Percentiles rank a stretch among this genome's conserved stretches.
These are phyloP conservation scores for Elsinoe arachidis DNA, from an alignment of 2,329 filamentous ascomycete genomes.

Conservation along the genomic window DNA sequence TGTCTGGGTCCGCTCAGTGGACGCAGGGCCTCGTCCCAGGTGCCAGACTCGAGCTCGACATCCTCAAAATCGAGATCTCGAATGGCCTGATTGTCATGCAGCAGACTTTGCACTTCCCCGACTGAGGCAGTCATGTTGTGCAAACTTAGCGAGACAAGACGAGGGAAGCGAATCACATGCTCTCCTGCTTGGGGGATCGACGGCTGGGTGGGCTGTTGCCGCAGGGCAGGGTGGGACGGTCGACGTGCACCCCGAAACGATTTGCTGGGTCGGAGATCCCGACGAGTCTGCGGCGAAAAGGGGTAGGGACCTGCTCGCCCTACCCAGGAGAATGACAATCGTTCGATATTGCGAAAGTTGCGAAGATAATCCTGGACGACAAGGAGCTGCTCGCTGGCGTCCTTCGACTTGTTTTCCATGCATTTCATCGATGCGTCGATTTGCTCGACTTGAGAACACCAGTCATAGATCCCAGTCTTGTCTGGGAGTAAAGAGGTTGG, in stretches of 20 bases:
- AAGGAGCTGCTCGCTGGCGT: conserved; percentile 57
- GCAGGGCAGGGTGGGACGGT: conserved; percentile 8
- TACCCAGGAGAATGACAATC: conserved; percentile 66
- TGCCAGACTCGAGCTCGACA: conserved; percentile 60
- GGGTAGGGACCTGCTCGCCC: conserved; percentile 6
- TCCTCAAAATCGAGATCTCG: conserved; percentile 74
- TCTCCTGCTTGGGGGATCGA: not conserved
- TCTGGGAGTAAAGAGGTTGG: conserved; percentile 66
- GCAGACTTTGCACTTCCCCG: conserved; percentile 37
- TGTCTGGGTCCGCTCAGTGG: conserved; percentile 43
- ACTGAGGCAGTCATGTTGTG: conserved; percentile 63
- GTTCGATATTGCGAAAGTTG: conserved; percentile 57
- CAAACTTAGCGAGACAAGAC: conserved; percentile 59
- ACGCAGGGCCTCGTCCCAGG: conserved; percentile 75
- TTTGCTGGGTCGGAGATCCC: not conserved
- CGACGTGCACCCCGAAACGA: not conserved
- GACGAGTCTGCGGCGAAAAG: not conserved
- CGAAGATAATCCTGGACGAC: conserved; percentile 73
- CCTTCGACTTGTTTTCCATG: conserved; percentile 58
- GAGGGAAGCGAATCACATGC: conserved; percentile 51
- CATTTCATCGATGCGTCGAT: conserved; percentile 65
- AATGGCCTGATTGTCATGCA: conserved; percentile 60
- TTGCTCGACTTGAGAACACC: conserved; percentile 56
- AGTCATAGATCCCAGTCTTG: conserved; percentile 59
- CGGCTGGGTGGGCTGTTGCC: conserved; percentile 24